phyloP scores from a whole-genome alignment of 2,329 filamentous ascomycete species.

The Cercospora sp. region DNA sequence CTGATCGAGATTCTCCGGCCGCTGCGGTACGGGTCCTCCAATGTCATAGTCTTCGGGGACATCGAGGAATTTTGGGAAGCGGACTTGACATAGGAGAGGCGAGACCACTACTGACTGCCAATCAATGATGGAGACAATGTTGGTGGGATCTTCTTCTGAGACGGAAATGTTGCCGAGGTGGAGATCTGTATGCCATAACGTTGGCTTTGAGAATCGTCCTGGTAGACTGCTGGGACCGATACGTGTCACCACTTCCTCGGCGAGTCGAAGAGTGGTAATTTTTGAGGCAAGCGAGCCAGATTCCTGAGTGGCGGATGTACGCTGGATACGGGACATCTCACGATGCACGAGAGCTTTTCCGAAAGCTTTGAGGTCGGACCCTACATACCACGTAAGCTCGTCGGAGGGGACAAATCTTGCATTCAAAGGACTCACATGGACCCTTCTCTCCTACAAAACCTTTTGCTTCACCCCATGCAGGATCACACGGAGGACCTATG shows the following conservation, averaged over 20 bases:
- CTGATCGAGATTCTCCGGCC: constrained; percentile 3
- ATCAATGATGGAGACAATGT: constrained; percentile 14
- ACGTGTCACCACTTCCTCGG: not conserved
- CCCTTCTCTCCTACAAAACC: not conserved
- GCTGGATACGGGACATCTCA: not conserved
- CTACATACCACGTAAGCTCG: not conserved
- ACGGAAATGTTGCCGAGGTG: constrained; percentile 16
- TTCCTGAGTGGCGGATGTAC: not conserved
- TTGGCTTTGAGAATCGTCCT: constrained; percentile 4
- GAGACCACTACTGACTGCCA: constrained; percentile 9
- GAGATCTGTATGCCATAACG: constrained; percentile 15
- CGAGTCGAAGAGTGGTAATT: not conserved
- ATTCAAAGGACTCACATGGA: not conserved
- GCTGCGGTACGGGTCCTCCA: constrained; percentile 4
- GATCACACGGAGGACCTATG: not conserved
- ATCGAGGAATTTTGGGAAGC: constrained; percentile 13
- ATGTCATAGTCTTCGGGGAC: constrained; percentile 15
- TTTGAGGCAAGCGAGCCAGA: constrained; percentile 2
- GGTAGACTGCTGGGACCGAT: constrained; percentile 9
- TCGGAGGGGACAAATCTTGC: too few species aligned
- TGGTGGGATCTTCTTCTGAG: constrained; percentile 9
- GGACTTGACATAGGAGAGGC: constrained; percentile 14
- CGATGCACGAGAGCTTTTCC: not conserved
- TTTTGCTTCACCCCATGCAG: not conserved
- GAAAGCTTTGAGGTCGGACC: not conserved